Evolutionary conservation across 208 protist species (phyloP).

Genomic region (Leishmania braziliensis): DNA sequence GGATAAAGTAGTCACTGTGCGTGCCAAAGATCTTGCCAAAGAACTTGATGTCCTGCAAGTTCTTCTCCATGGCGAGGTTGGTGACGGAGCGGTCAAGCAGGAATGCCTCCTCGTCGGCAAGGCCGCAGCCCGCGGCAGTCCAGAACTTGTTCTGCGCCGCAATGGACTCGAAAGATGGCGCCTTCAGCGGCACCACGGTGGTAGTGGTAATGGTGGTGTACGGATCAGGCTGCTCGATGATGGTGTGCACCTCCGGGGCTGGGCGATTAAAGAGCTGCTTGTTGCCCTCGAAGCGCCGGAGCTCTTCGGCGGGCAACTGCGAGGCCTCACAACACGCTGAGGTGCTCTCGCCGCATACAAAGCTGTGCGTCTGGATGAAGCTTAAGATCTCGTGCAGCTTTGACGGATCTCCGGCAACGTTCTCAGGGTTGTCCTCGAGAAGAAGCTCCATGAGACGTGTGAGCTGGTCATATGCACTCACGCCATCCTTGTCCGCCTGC

Average conservation of each 20-base stretch:
- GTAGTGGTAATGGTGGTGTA: constrained; percentile 93
- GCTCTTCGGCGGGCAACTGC: constrained; percentile 60
- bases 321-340: constrained; percentile 66
- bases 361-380: constrained; percentile 82
- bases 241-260: constrained; percentile 78
- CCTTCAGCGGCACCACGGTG: constrained; percentile 74
- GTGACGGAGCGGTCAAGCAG: constrained; percentile 90
- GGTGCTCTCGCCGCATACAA: constrained; percentile 76
- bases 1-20: constrained; percentile 79
- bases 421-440: constrained; percentile 76
- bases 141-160: constrained; percentile 80
- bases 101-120: constrained; percentile 86
- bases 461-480: constrained; percentile 93
- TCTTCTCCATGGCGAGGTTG: constrained; percentile 86
- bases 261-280: constrained; percentile 75
- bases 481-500: constrained; percentile 84
- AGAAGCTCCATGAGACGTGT: constrained; percentile 82
- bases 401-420: constrained; percentile 69
- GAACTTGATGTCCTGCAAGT: constrained; percentile 87
- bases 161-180: constrained; percentile 76
- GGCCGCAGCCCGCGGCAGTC: constrained; percentile 68
- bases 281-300: constrained; percentile 74
- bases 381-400: constrained; percentile 79
- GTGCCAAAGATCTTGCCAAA: constrained; percentile 92
- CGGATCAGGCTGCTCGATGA: constrained; percentile 89